Percentiles rank a stretch among this genome's conserved stretches.
Conservation (phyloP, 495 filamentous ascomycete species). For the Talaromyces stipitatus region DNA sequence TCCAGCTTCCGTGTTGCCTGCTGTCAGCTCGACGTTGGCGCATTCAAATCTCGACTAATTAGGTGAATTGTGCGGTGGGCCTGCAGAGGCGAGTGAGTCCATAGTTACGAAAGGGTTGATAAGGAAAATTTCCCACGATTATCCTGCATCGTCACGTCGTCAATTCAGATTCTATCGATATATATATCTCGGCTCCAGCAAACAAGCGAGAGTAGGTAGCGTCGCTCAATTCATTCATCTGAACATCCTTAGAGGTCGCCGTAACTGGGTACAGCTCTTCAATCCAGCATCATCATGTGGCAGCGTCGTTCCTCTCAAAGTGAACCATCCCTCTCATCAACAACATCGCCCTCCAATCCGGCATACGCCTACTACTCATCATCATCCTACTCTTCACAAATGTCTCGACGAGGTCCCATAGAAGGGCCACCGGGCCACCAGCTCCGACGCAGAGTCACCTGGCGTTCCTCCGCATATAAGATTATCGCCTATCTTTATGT, state of each 20-base stretch:
- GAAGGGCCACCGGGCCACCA: conserved; percentile 38
- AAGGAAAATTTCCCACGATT: conserved; percentile 7
- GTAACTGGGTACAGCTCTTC: too few species aligned
- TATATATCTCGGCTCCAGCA: not conserved
- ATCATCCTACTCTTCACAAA: conserved; percentile 15
- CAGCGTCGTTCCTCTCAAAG: conserved; percentile 37
- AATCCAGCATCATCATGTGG: conserved; percentile 25
- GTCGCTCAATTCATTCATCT: too few species aligned
- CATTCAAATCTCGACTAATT: not conserved
- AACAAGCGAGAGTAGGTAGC: too few species aligned
- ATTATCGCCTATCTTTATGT: conserved; percentile 42
- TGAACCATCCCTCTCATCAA: conserved; percentile 21
- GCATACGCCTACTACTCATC: not conserved
- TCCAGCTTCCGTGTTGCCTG: conserved; percentile 7
- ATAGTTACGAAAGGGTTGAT: not conserved
- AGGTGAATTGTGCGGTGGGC: not conserved
- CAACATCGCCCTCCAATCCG: conserved; percentile 12
- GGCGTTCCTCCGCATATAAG: conserved; percentile 43
- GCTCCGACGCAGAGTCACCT: conserved; percentile 41
- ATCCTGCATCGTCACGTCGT: not conserved
- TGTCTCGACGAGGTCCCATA: conserved; percentile 33
- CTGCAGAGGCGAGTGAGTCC: not conserved
- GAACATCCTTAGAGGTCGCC: too few species aligned
- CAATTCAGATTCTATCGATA: not conserved
- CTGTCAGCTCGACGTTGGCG: not conserved